A percentile compares a stretch with the other conserved stretches of the same genome.
Conservation (phyloP, 2,329 filamentous ascomycete species). For the Aspergillus sp. region DNA sequence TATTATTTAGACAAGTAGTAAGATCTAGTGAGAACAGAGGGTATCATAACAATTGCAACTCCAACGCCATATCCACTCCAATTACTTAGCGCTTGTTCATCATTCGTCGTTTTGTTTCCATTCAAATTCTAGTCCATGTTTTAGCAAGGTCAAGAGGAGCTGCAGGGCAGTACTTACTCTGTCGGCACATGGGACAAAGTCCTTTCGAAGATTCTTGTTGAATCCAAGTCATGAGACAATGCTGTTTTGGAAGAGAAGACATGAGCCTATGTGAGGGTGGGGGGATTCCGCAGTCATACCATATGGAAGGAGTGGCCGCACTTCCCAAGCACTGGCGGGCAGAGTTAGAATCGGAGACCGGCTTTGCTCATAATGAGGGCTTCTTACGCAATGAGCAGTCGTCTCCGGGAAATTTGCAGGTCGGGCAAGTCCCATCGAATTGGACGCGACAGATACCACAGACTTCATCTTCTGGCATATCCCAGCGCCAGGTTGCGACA, state of each 20-base stretch:
- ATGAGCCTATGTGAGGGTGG: constrained; percentile 12
- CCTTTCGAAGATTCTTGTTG: constrained; percentile 91
- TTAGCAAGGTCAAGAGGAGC: constrained; percentile 12
- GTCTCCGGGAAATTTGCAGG: constrained; percentile 96
- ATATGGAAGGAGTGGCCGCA: constrained; percentile 98
- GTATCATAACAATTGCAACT: constrained; percentile 19
- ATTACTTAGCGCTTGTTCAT: background rate
- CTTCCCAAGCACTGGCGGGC: constrained; percentile 76
- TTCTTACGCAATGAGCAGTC: constrained; percentile 83
- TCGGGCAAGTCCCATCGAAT: constrained; percentile 96
- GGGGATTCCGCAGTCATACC: constrained; percentile 52
- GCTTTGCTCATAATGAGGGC: constrained; percentile 18
- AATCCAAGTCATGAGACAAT: constrained; percentile 87
- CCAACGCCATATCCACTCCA: constrained; percentile 9
- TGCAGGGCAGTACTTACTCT: constrained; percentile 60
- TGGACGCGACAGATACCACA: constrained; percentile 98
- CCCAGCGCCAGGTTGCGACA: constrained; percentile 96
- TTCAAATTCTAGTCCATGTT: constrained; percentile 48
- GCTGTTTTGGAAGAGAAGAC: constrained; percentile 52
- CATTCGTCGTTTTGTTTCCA: constrained; percentile 49
- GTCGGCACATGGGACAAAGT: constrained; percentile 96
- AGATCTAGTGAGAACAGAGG: constrained; percentile 13
- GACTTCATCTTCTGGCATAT: constrained; percentile 94
- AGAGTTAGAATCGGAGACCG: background rate
- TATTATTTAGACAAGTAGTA: background rate